phyloP scores from a whole-genome alignment of 805 yeast genomes.

The Spathaspora hagerdaliae region DNA sequence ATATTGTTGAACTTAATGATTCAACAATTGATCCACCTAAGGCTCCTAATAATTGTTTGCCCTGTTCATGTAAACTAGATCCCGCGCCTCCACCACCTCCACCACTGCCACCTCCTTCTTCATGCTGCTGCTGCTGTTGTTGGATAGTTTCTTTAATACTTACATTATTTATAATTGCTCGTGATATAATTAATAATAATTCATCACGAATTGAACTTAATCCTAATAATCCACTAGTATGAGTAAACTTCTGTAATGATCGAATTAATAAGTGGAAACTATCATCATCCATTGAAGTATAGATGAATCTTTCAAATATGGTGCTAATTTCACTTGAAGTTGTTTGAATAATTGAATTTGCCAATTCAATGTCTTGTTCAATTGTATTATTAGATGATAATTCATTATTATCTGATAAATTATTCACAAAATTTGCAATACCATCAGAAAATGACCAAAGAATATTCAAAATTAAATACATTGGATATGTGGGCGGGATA shows the following conservation, averaged over 20 bases:
- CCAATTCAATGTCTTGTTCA: conserved; percentile 33
- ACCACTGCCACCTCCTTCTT: background rate
- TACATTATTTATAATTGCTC: conserved; percentile 15
- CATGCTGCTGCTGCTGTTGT: background rate
- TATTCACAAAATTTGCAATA: conserved; percentile 49
- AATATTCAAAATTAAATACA: conserved; percentile 53
- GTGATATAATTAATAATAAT: conserved; percentile 23
- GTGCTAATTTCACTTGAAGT: conserved; percentile 21
- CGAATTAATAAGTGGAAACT: conserved; percentile 64
- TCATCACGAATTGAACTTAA: conserved; percentile 55
- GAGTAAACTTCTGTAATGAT: conserved; percentile 76
- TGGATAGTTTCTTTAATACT: background rate
- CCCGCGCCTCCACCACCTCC: background rate
- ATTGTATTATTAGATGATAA: conserved; percentile 14
- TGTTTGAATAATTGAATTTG: conserved; percentile 27
- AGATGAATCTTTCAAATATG: conserved; percentile 43
- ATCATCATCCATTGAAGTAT: conserved; percentile 67
- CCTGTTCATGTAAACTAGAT: conserved; percentile 15
- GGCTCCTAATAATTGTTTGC: conserved; percentile 34
- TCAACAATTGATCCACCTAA: conserved; percentile 51
- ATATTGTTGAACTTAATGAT: conserved; percentile 42
- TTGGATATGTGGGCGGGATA: conserved; percentile 54
- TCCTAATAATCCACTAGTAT: conserved; percentile 75
- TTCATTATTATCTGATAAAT: conserved; percentile 24
- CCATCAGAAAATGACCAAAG: conserved; percentile 63